Evolutionary conservation across 2,329 filamentous ascomycete genomes (phyloP), one percentile per base, ranked within the genome.

Genomic region (Microdochium nivale): DNA sequence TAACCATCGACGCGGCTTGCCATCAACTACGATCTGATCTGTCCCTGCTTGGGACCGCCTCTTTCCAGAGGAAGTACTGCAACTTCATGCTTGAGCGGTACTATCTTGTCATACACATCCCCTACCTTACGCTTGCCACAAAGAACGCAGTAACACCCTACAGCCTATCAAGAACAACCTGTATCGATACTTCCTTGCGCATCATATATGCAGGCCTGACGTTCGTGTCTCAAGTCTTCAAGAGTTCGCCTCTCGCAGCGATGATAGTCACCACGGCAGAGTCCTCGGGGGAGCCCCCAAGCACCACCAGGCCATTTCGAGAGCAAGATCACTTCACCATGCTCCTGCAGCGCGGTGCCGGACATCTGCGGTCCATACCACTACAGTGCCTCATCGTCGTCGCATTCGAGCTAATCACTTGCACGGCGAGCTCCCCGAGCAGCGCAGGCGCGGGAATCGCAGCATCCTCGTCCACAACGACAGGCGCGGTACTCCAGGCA

Each of bases 221-320:
- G 23, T 19, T 7, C 9, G 65, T 72, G 0, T 56, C 78, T 4
- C 78, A 82, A 5, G 67, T 67, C 0, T 67, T 74, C 0, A 63
- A 78, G 14, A 76, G 73, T 5, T 44, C 40, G 10, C 40, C 40
- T 3, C 40, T 44, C 60, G 77, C 1, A 80, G 75, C 71, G 64
- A 60, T 35, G 57, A 67, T 1, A 62, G 63, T 1, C 70, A 65
- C 40, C 69, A 67, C 1, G 50, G 57, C 0, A 52, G 65, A n/a
- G 35, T 56, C 7, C 49, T 56, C 11, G 54, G 46, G 25, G 51
- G 40, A 16, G 16, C 19, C 9, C 14, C 40, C 21, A n/a, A 7
- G 19, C 33, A 37, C 33, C 13, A 37, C 7, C 9, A 44, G 11
- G 11, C 19, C 11, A 7, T n/a, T 16, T 8, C 40, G 4, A 7